Evolutionary conservation across 306 rosid species (phyloP).

Genomic region (Prunus dulcis): DNA sequence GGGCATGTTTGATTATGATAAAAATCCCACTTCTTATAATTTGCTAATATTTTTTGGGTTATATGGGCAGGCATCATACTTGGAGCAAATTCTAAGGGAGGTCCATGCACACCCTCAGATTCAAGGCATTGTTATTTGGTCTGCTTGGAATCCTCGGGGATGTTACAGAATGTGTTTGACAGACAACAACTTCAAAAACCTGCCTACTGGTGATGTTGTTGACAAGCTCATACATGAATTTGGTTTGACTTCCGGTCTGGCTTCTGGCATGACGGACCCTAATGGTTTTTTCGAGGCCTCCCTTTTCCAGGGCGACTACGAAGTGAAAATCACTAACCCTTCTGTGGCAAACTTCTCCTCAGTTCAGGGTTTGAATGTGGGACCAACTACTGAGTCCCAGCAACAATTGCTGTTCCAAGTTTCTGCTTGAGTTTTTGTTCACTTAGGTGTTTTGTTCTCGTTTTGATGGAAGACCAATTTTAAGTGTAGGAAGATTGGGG

Average conservation of each 20-base stretch:
- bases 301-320: conserved; percentile 50
- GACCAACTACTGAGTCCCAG: conserved; percentile 1
- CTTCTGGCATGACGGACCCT: conserved; percentile 23
- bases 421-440: background rate
- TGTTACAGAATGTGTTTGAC: conserved; percentile 59
- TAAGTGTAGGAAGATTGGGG: too few relatives aligned
- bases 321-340: conserved; percentile 31
- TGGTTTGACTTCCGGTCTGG: conserved; percentile 18
- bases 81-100: conserved; percentile 69
- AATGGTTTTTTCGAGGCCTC: conserved; percentile 37
- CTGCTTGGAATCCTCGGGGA: conserved; percentile 50
- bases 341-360: background rate
- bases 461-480: too few relatives aligned
- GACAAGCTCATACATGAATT: conserved; percentile 61
- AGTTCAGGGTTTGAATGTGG: conserved; percentile 14
- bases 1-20: background rate
- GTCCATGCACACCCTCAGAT: conserved; percentile 56
- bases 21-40: background rate
- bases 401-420: conserved; percentile 17
- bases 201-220: conserved; percentile 61
- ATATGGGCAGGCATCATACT: conserved; percentile 33
- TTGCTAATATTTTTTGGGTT: background rate
- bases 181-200: conserved; percentile 62
- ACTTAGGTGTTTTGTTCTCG: background rate
- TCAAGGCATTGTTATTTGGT: conserved; percentile 66